Evolutionary conservation across 164 flowering plant genomes (phyloP), one percentile per base, ranked within the genome.

Genomic region (Vitis cinerea): DNA sequence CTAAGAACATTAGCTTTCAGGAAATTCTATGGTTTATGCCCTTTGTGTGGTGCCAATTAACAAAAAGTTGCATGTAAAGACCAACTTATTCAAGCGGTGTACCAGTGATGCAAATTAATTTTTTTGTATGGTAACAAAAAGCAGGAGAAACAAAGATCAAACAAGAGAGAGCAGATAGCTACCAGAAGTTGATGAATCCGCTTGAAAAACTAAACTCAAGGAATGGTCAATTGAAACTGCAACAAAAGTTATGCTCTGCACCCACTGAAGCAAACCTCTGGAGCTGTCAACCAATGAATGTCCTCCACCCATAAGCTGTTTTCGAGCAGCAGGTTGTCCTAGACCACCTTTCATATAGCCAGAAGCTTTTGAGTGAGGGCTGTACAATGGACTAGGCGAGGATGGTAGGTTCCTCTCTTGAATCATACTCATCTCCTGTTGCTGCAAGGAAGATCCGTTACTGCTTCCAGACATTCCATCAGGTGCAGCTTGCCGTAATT

Each of bases 201-300:
- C 91, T 72, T 83, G 97, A 66, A 70, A 78, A 67, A 87, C 79
- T 8, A 90, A 85, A 66, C 88, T 86, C 52, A 96, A 80, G 57
- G 97, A 87, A 79, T 91, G 97, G 63, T 96, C 97, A 67, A 93
- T 54, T 9, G 90, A 84, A 75, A 93, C 71, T 50, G 93, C 80
- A 65, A 89, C 81, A 56, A 96, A 89, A 80, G 87, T 90, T 75
- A 93, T 91, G 83, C 97, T 96, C 73, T 88, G 97, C 65, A 93
- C 95, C 93, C 97, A 90, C 67, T 93, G 98, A 77, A 93, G 87
- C 64, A 85, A 68, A 13, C 99, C 97, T 78, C 85, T 88, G 10
- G 97, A 82, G 78, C 79, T 72, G 75, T 93, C 99, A 59, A 83
- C 78, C 17, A 71, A 19, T 8, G 86, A 48, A 63, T 84, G 89